Base-by-base conservation (phyloP, 192 early-diverging fungal species). In the Oehlia diaphana region DNA sequence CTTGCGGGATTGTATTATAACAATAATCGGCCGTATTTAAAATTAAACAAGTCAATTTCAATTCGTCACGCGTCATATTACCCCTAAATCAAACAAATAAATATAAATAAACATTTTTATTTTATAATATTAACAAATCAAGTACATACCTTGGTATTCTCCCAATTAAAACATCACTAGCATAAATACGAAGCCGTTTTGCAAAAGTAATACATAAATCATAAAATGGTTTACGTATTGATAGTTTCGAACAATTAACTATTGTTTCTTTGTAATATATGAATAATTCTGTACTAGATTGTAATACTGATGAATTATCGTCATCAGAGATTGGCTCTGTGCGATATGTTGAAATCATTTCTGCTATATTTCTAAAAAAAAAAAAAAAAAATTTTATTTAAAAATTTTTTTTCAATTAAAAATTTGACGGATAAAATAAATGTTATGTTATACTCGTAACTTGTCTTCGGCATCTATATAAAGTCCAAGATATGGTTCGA, bases 1-100 rank as follows among this genome's bases (percentile, higher is more conserved):
- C 93, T 85, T 95, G 94, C 12, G 87, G 82, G 0, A 93, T 96
- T 2, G 95, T 96, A 13, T 90, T 87, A 35, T 89, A 87, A 79
- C 97, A 99, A 83, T 99, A 99, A 83, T 99, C 98, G 0, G 94
- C 94, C 0, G 98, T 99, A 65, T 97, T 98, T 77, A 98, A 85
- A 31, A 96, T 89, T n/a, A 93, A 79, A 77, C 94, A 94, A 2
- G 91, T 90, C 14, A 90, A 89, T 44, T 87, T 83, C 44, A 98
- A 84, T 23, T 94, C 92, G 31, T 95, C 93, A 12, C 88, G 82
- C 7, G 86, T 89, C 61, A 93, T 79, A 3, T 85, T 76, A 71
- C 88, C 89, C 44, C 90, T 90, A 74, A 64, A 23, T 28, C 49
- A n/a, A 23, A 33, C 65, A 53, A 63, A 80, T 14, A 39, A 37